phyloP scores from a whole-genome alignment of 2,329 filamentous ascomycete genomes.

The Cytospora piceicola region DNA sequence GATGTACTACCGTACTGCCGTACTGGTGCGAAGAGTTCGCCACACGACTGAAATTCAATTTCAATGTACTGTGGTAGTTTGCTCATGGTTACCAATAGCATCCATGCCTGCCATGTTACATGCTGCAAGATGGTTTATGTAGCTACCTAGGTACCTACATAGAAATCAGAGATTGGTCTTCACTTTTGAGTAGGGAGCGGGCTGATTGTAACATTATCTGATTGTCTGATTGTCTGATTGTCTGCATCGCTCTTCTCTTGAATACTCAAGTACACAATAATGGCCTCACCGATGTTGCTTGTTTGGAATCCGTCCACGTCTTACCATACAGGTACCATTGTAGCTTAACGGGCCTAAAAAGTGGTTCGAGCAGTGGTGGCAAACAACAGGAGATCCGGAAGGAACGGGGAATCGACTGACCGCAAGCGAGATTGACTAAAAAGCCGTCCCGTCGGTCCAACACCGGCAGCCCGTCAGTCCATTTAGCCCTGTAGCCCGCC shows the following conservation, averaged over 20 bases:
- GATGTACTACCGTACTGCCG: not conserved
- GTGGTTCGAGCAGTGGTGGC: constrained; percentile 31
- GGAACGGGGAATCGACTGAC: constrained; percentile 25
- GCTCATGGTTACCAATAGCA: not conserved
- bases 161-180: not conserved
- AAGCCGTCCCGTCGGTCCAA: constrained; percentile 23
- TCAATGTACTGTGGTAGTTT: not conserved
- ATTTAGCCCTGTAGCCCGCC: constrained; percentile 4
- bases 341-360: constrained; percentile 10
- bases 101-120: not conserved
- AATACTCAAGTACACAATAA: not conserved
- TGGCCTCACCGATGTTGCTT: constrained; percentile 15
- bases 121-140: not conserved
- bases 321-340: constrained; percentile 1
- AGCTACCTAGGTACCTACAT: too few relatives aligned
- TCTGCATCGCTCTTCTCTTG: not conserved
- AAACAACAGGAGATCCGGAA: constrained; percentile 31
- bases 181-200: too few relatives aligned
- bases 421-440: constrained; percentile 29
- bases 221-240: too few relatives aligned
- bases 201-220: not conserved
- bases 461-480: not conserved
- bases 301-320: not conserved
- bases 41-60: not conserved
- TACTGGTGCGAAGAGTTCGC: not conserved